These are phyloP conservation scores for Tylopilus vinaceipallidus DNA, from an alignment of 768 basidiomycete species.

Conservation along the genomic window DNA sequence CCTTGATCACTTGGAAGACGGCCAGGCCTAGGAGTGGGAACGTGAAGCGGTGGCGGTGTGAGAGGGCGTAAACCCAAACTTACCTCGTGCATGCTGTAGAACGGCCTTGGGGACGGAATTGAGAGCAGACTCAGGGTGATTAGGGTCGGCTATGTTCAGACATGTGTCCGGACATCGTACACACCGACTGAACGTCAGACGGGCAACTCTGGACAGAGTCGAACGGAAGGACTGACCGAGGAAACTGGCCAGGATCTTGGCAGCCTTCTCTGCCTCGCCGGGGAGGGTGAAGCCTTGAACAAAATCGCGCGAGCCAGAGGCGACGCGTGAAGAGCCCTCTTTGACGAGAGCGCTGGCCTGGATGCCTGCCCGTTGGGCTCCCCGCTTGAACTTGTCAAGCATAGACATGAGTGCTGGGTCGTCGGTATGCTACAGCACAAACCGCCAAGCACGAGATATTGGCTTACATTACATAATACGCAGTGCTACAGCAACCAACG, in stretches of 20 bases:
- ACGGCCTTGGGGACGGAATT: constrained; percentile 94
- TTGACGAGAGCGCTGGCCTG: constrained; percentile 78
- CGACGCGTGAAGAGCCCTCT: constrained; percentile 63
- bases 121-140: constrained; percentile 83
- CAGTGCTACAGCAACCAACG: neutral
- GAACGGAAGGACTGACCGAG: constrained; percentile 53
- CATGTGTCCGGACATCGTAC: too few relatives aligned
- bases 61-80: constrained; percentile 7
- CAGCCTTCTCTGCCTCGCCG: constrained; percentile 92
- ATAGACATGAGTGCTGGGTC: constrained; percentile 46
- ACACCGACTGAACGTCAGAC: too few relatives aligned
- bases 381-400: constrained; percentile 76
- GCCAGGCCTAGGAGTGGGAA: constrained; percentile 65
- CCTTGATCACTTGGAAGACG: constrained; percentile 90
- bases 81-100: constrained; percentile 84
- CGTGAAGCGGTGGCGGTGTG: neutral
- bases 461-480: constrained; percentile 18
- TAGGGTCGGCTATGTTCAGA: constrained; percentile 69
- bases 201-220: neutral
- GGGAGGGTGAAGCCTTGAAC: constrained; percentile 86
- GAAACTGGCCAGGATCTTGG: constrained; percentile 87
- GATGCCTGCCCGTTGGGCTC: constrained; percentile 77
- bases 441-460: neutral
- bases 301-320: constrained; percentile 72
- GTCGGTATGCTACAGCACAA: too few relatives aligned